phyloP scores from a whole-genome alignment of 805 yeast genomes.

The Komagataella populi region DNA sequence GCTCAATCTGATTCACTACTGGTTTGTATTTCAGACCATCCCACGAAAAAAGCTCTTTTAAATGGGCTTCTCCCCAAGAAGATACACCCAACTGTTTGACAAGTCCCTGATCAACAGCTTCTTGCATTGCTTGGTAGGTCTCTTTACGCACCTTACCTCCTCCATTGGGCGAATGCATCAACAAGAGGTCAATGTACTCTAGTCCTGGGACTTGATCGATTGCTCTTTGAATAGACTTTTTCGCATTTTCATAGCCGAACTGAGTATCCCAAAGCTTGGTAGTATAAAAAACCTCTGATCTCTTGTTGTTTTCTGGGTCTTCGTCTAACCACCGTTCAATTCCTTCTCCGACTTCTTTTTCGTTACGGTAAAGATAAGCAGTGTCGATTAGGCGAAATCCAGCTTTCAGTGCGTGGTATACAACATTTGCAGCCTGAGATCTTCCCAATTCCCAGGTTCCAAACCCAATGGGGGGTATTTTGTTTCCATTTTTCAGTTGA shows the following conservation, averaged over 20 bases:
- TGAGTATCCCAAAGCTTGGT: constrained; percentile 65
- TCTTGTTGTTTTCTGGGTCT: constrained; percentile 21
- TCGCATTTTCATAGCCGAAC: constrained; percentile 45
- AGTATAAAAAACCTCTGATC: constrained; percentile 46
- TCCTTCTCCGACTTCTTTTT: constrained; percentile 34
- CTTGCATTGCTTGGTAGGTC: constrained; percentile 66
- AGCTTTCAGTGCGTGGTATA: constrained; percentile 25
- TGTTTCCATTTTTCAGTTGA: constrained; percentile 38
- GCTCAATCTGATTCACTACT: constrained; percentile 70
- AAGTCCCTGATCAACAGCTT: constrained; percentile 43
- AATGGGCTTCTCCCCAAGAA: constrained; percentile 47
- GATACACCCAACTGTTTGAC: constrained; percentile 69
- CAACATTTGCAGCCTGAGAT: constrained; percentile 22
- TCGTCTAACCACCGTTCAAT: constrained; percentile 24
- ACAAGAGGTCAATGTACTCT: constrained; percentile 57
- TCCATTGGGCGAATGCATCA: constrained; percentile 52
- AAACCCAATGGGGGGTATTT: constrained; percentile 34
- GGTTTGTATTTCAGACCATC: constrained; percentile 41
- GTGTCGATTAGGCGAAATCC: constrained; percentile 37
- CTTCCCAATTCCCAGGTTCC: constrained; percentile 32
- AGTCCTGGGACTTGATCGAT: constrained; percentile 35
- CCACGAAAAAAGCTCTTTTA: constrained; percentile 49
- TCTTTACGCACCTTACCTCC: constrained; percentile 36
- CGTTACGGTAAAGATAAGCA: constrained; percentile 34
- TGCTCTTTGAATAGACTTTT: constrained; percentile 42